Evolutionary conservation across 139 green algal genomes (phyloP), one percentile per base, ranked within the genome.

Genomic region (Tetradesmus lagerheimii): DNA sequence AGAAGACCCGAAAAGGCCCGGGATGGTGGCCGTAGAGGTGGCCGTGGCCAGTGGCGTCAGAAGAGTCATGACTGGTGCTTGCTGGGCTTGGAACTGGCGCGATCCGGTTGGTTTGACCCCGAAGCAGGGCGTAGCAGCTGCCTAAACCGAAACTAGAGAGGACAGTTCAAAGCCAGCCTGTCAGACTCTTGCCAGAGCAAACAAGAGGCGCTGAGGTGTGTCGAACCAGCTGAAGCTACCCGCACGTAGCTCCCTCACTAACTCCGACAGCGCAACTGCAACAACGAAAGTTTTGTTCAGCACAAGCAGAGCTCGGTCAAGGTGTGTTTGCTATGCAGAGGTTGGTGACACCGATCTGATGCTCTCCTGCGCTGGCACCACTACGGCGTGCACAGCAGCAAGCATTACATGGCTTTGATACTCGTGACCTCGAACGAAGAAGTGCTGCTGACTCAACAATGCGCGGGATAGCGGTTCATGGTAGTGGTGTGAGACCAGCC

Each of bases 321-420:
- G 57, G 57, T 23, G 57, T 71, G 57, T 71, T 71, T 31, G 57
- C 57, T 71, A 71, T 9, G 23, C 11, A 9, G 57, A 31, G 57
- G 57, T 71, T 71, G 57, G 57, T 71, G 57, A 71, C 57, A 71
- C 57, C 20, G 57, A 71, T 71, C 57, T 71, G 57, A 71, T 71
- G 57, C 57, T 71, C 4, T 71, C 57, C 23, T 31, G 20, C 23
- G 57, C 57, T 71, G 57, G 57, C 20, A 71, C 57, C 57, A 71
- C 57, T 31, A 71, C 57, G 25, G 20, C 57, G 57, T 31, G 57
- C 57, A n/a, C 57, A 71, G 57, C 25, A 11, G 8, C 57, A n/a
- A 71, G 23, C 23, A 31, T 9, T 2, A 71, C 8, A 71, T n/a
- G 8, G 57, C 25, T 31, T 5, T 4, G 31, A n/a, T 1, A 31